Base-by-base conservation (phyloP, 1,139 yeast genomes). In the Zhuliangozyma blackwelliae region DNA sequence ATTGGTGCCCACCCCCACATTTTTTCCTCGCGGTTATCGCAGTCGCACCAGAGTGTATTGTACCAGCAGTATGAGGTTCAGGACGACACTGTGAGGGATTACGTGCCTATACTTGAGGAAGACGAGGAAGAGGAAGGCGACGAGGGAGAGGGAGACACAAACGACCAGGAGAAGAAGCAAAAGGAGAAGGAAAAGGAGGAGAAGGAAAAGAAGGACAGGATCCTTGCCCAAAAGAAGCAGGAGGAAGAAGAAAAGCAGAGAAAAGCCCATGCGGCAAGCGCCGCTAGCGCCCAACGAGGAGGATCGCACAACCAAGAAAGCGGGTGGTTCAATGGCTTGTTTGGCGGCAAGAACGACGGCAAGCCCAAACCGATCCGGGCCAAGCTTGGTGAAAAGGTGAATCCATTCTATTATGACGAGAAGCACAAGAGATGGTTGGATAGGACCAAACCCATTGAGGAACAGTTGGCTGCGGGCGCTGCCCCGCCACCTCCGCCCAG, bases 341-440 rank as follows among this genome's bases (percentile, higher is more conserved):
- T 70, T 22, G 48, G 53, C 29, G 48, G 53, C 29, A 65, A 61
- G 36, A 65, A 66, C 35, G 76, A 78, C 37, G 82, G 79, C 34
- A 82, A 77, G 40, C 83, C 85, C 30, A 86, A 84, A 54, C 86
- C 94, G 1, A 72, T 80, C 41, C 76, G 78, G 48, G 97, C 97
- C 26, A 89, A 92, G 51, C 65, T 92, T 44, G 98, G 98, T 8
- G 89, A 85, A 40, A 77, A 79, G 45, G 41, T 34, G n/a, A 84
- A 72, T 52, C 68, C 76, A 28, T 83, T 92, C 51, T 77, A 77
- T 49, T 94, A 79, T 55, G 96, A 90, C 61, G 94, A 87, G 50
- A 79, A 83, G 43, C 74, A 86, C 52, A 82, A 84, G 54, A 74
- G 96, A 52, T 92, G 97, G 96, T 79, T 92, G 37, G 82, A 87